Evolutionary conservation across 2,329 filamentous ascomycete genomes (phyloP).

Genomic region (Xylariomycetidae sp.): DNA sequence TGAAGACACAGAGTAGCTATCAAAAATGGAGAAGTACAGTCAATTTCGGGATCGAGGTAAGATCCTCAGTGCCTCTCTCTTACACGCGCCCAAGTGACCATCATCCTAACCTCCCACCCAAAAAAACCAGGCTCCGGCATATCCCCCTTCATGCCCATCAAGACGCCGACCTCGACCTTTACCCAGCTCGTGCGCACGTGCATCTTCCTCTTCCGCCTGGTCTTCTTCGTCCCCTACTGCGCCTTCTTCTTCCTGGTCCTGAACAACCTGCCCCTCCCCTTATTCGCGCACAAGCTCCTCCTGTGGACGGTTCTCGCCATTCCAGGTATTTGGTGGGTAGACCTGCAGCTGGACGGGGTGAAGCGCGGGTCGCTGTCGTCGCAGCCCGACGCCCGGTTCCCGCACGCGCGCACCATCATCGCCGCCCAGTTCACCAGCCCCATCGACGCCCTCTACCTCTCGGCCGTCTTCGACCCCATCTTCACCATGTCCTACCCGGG

Average conservation of each 20-base stretch:
- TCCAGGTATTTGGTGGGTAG: conserved; percentile 96
- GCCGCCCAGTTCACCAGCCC: conserved; percentile 89
- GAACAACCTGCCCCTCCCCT: conserved; percentile 69
- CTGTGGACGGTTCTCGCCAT: conserved; percentile 85
- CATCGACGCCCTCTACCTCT: conserved; percentile 88
- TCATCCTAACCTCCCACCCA: conserved; percentile 2
- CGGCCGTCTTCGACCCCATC: conserved; percentile 92
- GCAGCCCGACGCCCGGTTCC: conserved; percentile 69
- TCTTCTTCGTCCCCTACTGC: conserved; percentile 66
- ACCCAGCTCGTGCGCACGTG: conserved; percentile 61
- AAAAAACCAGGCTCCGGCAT: conserved; percentile 75
- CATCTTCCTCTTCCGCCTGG: conserved; percentile 77
- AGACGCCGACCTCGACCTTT: conserved; percentile 58
- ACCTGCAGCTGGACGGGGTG: conserved; percentile 96
- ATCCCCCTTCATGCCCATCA: conserved; percentile 86
- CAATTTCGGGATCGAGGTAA: conserved; percentile 87
- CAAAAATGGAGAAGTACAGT: conserved; percentile 90
- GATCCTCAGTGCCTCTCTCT: conserved; percentile 7
- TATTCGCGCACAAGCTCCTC: conserved; percentile 69
- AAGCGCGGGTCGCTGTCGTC: conserved; percentile 82
- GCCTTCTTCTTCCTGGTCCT: conserved; percentile 74
- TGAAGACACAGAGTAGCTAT: no score
- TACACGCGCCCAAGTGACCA: neutral
- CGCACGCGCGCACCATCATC: conserved; percentile 75
- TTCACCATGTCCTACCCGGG: conserved; percentile 83